These are phyloP conservation scores for Phytopythium oedochilum DNA, from an alignment of 352 stramenopile species.

Conservation along the genomic window DNA sequence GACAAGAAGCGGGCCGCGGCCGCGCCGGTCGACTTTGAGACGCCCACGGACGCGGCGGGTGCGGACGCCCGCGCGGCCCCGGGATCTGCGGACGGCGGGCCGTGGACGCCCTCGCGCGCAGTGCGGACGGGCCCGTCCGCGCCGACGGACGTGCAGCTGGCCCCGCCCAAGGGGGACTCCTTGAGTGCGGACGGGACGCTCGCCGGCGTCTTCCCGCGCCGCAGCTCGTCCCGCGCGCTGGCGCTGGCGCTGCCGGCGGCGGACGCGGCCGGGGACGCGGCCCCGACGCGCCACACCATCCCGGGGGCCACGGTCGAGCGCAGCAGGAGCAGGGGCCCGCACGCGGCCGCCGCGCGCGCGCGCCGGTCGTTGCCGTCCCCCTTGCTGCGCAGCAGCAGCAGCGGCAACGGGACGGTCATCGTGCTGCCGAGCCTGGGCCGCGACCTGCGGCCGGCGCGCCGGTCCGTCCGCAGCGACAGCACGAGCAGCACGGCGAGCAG, in stretches of 20 bases:
- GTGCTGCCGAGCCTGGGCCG: not conserved
- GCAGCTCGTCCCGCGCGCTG: slow-evolving; percentile 2
- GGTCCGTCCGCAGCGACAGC: slow-evolving; percentile 2
- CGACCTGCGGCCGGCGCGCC: not conserved
- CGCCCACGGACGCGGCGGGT: not conserved
- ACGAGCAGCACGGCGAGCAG: slow-evolving; percentile 2
- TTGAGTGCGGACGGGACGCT: no score
- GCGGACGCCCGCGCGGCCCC: no score
- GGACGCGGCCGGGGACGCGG: not conserved
- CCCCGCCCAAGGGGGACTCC: slow-evolving; percentile 7
- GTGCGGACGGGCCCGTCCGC: slow-evolving; percentile 10
- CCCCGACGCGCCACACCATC: not conserved
- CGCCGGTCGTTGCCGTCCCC: slow-evolving; percentile 1
- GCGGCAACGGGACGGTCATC: slow-evolving; percentile 5
- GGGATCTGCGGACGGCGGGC: no score
- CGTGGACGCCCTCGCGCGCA: no score
- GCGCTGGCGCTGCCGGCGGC: not conserved
- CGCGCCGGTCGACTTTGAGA: not conserved
- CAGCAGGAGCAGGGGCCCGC: not conserved
- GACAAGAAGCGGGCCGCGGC: slow-evolving; percentile 1
- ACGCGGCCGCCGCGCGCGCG: not conserved
- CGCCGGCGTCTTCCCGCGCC: slow-evolving; percentile 6
- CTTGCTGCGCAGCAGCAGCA: not conserved
- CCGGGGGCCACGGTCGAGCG: not conserved
- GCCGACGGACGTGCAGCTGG: slow-evolving; percentile 26